Base-by-base conservation (phyloP, 306 rosid genomes). In the Canavalia gladiata region DNA sequence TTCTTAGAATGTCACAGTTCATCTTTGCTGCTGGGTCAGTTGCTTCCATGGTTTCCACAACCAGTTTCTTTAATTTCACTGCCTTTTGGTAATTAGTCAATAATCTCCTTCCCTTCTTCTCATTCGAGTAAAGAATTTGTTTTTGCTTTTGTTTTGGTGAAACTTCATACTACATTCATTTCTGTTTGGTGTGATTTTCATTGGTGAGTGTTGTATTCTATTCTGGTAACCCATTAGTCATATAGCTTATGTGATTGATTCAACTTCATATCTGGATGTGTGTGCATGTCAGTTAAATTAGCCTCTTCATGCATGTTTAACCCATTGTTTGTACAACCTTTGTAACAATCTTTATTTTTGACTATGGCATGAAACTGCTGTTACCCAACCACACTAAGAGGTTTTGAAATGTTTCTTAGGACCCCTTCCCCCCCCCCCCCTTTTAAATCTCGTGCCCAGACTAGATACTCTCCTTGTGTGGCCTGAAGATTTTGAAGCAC, bases 1-100 rank as follows among this genome's bases (percentile, higher is more conserved):
- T 85, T 83, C 88, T 94, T 28, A 90, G 98, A 88, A 70, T 90
- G 72, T 52, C 90, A 45, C 98, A 94, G 86, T 92, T 91, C 82
- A 76, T 82, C 70, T 91, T 90, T 67, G 96, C 96, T 45, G 89
- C 83, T 86, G 94, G 87, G 3, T 91, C 97, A 51, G 84, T 94
- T 82, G 88, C 92, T 79, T 78, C 94, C 54, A 94, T 94, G 94
- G 91, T 92, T 8, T 86, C 94, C 59, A 88, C 97, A 41, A 2
- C 90, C 56, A 86, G 84, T 79, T 94, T 94, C 92, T 89, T 82
- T 76, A 90, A 77, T 80, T 87, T 84, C 79, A 94, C 97, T 4
- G 94, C 97, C 10, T 94, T 94, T 85, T 92, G 98, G 97, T 94
- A 86, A 84, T 75, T 34, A 50, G 1, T 46, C 6, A 18, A 18